phyloP scores from a whole-genome alignment of 257 asterid genomes.

The Eustoma russellianum region DNA sequence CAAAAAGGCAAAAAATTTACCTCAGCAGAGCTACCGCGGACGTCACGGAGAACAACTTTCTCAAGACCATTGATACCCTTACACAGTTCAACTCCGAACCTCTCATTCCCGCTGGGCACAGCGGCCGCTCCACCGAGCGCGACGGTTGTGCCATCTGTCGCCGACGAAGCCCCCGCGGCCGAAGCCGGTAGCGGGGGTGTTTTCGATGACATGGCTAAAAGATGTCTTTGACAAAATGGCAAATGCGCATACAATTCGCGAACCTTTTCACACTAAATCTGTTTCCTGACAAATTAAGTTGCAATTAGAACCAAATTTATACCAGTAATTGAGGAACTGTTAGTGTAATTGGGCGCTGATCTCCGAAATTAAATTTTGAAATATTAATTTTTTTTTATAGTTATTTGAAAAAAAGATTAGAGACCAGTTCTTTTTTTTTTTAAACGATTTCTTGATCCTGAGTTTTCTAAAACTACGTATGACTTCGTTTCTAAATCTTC shows the following conservation, averaged over 20 bases:
- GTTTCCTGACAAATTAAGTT: too few species aligned
- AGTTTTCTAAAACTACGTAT: too few species aligned
- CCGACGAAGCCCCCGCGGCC: background rate
- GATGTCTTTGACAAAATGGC: background rate
- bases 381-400: too few species aligned
- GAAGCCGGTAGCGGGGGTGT: background rate
- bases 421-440: too few species aligned
- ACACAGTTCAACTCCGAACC: constrained; percentile 36
- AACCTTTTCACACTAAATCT: background rate
- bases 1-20: constrained; percentile 21
- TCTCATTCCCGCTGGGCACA: constrained; percentile 20
- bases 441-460: too few species aligned
- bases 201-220: constrained; percentile 10
- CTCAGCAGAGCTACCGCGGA: constrained; percentile 94
- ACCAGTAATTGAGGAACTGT: background rate
- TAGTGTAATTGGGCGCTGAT: too few species aligned
- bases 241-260: background rate
- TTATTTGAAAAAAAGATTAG: too few species aligned
- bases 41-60: constrained; percentile 70
- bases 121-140: constrained; percentile 4
- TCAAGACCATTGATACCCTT: constrained; percentile 89
- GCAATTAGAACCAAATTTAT: too few species aligned
- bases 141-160: background rate
- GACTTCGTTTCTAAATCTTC: too few species aligned
- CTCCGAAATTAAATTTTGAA: too few species aligned